Evolutionary conservation across 108 stramenopile genomes (phyloP).

Genomic region (Cylindrotheca fusiformis): DNA sequence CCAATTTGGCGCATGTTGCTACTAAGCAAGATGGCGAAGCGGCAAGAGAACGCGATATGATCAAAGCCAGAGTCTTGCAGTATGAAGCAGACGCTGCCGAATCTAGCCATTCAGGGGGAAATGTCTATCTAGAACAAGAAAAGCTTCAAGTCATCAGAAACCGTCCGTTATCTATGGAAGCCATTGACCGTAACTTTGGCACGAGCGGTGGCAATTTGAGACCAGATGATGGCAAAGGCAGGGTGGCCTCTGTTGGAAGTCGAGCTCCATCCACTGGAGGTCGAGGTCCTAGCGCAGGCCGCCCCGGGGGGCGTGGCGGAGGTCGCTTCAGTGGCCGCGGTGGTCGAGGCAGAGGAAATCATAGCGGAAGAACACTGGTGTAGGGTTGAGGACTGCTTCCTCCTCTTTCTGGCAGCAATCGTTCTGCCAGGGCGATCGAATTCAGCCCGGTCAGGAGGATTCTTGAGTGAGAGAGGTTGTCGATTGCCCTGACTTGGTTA

Average conservation of each 20-base stretch:
- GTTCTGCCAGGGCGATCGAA: too few relatives aligned
- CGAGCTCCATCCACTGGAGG: background rate
- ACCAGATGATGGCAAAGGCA: conserved; percentile 6
- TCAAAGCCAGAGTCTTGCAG: conserved; percentile 81
- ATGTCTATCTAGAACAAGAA: conserved; percentile 83
- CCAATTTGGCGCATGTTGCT: conserved; percentile 73
- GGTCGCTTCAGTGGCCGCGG: conserved; percentile 8
- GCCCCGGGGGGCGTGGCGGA: conserved; percentile 5
- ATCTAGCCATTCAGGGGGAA: conserved; percentile 52
- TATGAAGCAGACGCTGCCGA: conserved; percentile 87
- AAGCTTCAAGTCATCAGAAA: conserved; percentile 84
- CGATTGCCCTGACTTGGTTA: too few relatives aligned
- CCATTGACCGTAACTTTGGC: conserved; percentile 82
- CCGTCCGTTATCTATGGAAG: conserved; percentile 74
- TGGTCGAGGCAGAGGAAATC: conserved; percentile 8
- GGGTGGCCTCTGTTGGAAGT: background rate
- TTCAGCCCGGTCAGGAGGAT: too few relatives aligned
- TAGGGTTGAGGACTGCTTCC: too few relatives aligned
- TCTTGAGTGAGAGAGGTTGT: too few relatives aligned
- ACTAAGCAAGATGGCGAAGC: conserved; percentile 85
- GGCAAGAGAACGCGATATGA: conserved; percentile 76
- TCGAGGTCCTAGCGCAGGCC: background rate
- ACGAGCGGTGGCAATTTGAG: conserved; percentile 45
- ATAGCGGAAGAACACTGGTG: conserved; percentile 11
- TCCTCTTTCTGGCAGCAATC: too few relatives aligned